A percentile compares a stretch with the other conserved stretches of the same genome.
Evolutionary conservation across 345 rosid species (phyloP).

Genomic region (Zanthoxylum bungeanum): DNA sequence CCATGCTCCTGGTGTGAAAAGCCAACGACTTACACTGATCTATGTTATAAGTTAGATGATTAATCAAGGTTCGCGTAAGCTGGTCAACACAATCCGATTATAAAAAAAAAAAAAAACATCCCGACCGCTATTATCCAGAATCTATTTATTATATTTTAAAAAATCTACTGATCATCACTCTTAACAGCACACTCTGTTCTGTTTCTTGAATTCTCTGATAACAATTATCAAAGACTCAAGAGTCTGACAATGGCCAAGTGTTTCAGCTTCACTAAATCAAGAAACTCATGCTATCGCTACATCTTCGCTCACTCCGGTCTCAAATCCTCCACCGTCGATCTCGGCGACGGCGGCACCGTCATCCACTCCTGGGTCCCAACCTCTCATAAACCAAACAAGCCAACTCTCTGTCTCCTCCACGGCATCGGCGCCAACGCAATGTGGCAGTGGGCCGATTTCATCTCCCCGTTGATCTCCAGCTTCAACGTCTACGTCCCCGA

Average conservation of each 20-base stretch:
- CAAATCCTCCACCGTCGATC: slow-evolving; percentile 62
- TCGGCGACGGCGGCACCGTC: slow-evolving; percentile 76
- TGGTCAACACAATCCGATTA: too few relatives aligned
- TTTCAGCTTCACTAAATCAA: slow-evolving; percentile 56
- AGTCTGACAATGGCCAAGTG: slow-evolving; percentile 63
- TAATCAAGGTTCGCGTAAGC: too few relatives aligned
- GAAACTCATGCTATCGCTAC: slow-evolving; percentile 55
- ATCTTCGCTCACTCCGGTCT: slow-evolving; percentile 70
- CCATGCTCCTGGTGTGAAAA: too few relatives aligned
- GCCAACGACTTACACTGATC: too few relatives aligned
- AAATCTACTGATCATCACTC: too few relatives aligned
- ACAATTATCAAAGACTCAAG: too few relatives aligned
- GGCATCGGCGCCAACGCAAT: slow-evolving; percentile 75
- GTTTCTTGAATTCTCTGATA: too few relatives aligned
- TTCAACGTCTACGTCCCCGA: slow-evolving; percentile 74
- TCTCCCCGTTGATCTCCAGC: slow-evolving; percentile 36
- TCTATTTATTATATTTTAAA: too few relatives aligned
- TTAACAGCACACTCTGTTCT: too few relatives aligned
- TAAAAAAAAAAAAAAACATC: too few relatives aligned
- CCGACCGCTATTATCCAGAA: too few relatives aligned
- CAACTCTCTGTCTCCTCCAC: slow-evolving; percentile 64
- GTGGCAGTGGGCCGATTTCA: slow-evolving; percentile 72
- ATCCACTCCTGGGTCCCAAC: slow-evolving; percentile 81
- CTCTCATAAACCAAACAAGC: slow-evolving; percentile 35
- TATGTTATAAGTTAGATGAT: too few relatives aligned